phyloP scores from a whole-genome alignment of 306 rosid genomes.

The Hippophae tibetana region DNA sequence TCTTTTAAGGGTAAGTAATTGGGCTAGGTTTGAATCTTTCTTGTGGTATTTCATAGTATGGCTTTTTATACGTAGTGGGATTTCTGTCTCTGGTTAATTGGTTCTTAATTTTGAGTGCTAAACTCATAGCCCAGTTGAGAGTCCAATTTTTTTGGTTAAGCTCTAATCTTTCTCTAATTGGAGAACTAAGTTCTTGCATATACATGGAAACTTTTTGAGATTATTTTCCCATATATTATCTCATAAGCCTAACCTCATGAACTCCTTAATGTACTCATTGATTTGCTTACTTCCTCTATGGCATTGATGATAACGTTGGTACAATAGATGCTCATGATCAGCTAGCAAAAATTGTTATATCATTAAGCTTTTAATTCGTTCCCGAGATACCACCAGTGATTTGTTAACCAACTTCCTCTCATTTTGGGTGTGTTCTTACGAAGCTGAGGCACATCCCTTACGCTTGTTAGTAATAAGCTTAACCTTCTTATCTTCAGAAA shows the following conservation, averaged over 20 bases:
- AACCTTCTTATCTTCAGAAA: neutral
- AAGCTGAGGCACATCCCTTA: neutral
- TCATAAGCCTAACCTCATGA: neutral
- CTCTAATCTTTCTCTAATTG: too few species aligned
- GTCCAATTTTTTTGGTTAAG: too few species aligned
- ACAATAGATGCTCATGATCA: neutral
- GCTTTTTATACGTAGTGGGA: too few species aligned
- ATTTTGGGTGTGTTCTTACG: neutral
- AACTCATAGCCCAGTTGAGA: too few species aligned
- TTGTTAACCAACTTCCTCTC: neutral
- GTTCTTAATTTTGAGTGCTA: too few species aligned
- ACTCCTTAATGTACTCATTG: neutral
- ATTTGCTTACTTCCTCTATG: neutral
- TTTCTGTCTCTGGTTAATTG: too few species aligned
- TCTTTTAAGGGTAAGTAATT: too few species aligned
- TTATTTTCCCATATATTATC: neutral
- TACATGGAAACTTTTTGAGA: neutral
- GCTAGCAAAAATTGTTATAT: neutral
- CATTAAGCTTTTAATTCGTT: too few species aligned
- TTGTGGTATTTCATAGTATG: too few species aligned
- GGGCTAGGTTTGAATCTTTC: too few species aligned
- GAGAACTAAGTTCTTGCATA: too few species aligned
- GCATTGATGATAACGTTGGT: neutral
- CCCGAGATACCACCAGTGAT: neutral
- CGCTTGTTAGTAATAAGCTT: neutral